Conservation (phyloP, 2,329 filamentous ascomycete genomes). For the Pseudocercospora macadamiae region DNA sequence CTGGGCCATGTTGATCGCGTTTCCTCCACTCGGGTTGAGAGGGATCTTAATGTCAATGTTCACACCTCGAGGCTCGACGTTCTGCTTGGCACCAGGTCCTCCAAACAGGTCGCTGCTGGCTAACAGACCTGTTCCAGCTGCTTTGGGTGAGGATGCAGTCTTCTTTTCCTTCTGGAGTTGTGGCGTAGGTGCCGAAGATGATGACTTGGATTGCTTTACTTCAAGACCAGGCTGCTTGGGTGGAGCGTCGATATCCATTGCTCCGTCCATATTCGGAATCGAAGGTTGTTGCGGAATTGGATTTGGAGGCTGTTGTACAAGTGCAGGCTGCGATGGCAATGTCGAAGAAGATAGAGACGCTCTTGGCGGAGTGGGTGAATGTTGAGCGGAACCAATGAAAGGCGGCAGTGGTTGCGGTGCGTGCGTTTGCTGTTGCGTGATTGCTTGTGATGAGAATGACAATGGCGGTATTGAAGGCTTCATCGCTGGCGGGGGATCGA, state of each 20-base stretch:
- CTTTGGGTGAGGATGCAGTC: constrained; percentile 33
- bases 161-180: constrained; percentile 43
- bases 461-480: constrained; percentile 37
- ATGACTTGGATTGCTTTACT: constrained; percentile 33
- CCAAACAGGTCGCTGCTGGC: constrained; percentile 65
- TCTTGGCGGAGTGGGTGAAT: constrained; percentile 27
- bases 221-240: constrained; percentile 25
- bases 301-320: constrained; percentile 19
- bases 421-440: constrained; percentile 24
- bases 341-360: constrained; percentile 12
- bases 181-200: constrained; percentile 32
- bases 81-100: constrained; percentile 50
- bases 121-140: constrained; percentile 66
- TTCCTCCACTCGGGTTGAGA: constrained; percentile 79
- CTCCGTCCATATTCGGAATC: constrained; percentile 30
- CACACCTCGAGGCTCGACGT: constrained; percentile 56
- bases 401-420: constrained; percentile 16
- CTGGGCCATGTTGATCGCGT: constrained; percentile 93
- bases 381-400: constrained; percentile 24
- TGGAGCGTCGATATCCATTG: constrained; percentile 38
- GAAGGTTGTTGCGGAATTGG: constrained; percentile 11
- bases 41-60: constrained; percentile 85
- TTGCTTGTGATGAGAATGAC: constrained; percentile 32
- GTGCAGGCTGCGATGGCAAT: constrained; percentile 2
- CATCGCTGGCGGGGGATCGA: constrained; percentile 67